Percentiles rank a stretch among this genome's conserved stretches.
These are phyloP conservation scores for Periconia sp. DNA, from an alignment of 2,329 filamentous ascomycete genomes.

Conservation along the genomic window DNA sequence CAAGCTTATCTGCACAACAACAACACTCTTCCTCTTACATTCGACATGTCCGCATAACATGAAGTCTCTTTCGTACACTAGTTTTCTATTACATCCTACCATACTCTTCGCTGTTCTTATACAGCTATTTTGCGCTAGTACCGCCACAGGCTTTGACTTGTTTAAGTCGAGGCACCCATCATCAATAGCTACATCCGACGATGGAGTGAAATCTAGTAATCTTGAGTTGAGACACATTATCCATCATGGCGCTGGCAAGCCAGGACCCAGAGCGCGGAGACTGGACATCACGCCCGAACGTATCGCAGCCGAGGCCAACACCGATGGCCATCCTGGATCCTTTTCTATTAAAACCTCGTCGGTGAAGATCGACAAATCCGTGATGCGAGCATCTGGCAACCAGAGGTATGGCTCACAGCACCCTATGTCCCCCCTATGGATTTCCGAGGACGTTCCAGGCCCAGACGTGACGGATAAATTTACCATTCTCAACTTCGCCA, in stretches of 20 bases:
- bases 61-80: slow-evolving; percentile 6
- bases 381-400: slow-evolving; percentile 15
- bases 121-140: slow-evolving; percentile 2
- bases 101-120: neutral
- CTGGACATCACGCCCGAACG: slow-evolving; percentile 31
- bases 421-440: slow-evolving; percentile 34
- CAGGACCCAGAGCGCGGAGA: slow-evolving; percentile 34
- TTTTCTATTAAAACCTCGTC: slow-evolving; percentile 32
- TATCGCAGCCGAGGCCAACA: slow-evolving; percentile 20
- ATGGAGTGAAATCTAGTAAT: slow-evolving; percentile 8
- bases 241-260: slow-evolving; percentile 38
- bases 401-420: slow-evolving; percentile 21
- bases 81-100: neutral
- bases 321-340: slow-evolving; percentile 27
- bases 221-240: slow-evolving; percentile 35
- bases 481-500: slow-evolving; percentile 36
- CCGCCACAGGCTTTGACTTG: slow-evolving; percentile 1
- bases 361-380: slow-evolving; percentile 33
- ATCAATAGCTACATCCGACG: neutral
- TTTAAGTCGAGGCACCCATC: slow-evolving; percentile 6
- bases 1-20: slow-evolving; percentile 6
- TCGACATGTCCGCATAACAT: slow-evolving; percentile 13
- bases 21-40: slow-evolving; percentile 3
- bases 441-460: slow-evolving; percentile 30
- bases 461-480: slow-evolving; percentile 38